Conservation (phyloP, 768 basidiomycete genomes). For the Podaxis rugospora region DNA sequence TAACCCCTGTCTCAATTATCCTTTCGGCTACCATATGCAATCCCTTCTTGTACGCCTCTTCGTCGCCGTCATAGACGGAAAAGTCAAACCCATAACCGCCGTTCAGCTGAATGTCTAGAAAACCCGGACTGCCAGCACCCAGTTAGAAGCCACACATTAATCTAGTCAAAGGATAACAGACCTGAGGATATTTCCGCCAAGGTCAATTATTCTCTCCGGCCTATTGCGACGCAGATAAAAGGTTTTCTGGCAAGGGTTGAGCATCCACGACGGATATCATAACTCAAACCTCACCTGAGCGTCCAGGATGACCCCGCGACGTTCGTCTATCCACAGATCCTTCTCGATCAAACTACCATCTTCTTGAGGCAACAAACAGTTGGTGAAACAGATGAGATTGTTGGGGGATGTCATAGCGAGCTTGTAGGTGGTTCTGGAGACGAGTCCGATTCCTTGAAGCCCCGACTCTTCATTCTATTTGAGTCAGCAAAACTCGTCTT, state of each 20-base stretch:
- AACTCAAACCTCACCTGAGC: constrained; percentile 49
- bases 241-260: constrained; percentile 44
- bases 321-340: constrained; percentile 81
- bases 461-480: constrained; percentile 3
- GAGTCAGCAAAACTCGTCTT: background rate
- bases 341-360: constrained; percentile 71
- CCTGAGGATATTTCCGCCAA: constrained; percentile 77
- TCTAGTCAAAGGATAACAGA: constrained; percentile 18
- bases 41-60: constrained; percentile 62
- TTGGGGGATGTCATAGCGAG: constrained; percentile 44
- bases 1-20: constrained; percentile 85
- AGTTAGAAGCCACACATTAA: background rate
- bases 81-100: constrained; percentile 89
- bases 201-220: constrained; percentile 60
- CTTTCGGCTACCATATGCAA: constrained; percentile 67
- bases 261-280: background rate
- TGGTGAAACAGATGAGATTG: constrained; percentile 81
- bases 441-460: background rate
- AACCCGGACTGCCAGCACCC: constrained; percentile 57
- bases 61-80: constrained; percentile 72
- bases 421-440: background rate
- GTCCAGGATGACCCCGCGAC: constrained; percentile 68
- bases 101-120: constrained; percentile 87
- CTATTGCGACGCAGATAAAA: constrained; percentile 61
- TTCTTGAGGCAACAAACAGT: constrained; percentile 75